Evolutionary conservation across 164 flowering plant species (phyloP), one percentile per base, ranked within the genome.

Genomic region (Euptelea pleiosperma): DNA sequence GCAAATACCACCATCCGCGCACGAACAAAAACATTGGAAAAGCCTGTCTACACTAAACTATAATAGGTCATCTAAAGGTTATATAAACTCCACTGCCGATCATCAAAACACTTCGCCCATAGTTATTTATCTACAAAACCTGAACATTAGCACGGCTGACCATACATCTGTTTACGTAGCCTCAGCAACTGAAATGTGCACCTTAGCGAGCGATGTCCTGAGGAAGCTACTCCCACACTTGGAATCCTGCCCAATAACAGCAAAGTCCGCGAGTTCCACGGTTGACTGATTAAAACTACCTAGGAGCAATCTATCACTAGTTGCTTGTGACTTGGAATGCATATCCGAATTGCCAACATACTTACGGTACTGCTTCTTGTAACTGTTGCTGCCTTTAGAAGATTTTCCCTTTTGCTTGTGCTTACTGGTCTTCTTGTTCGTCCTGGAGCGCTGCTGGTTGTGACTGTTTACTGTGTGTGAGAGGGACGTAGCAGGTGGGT

Each of bases 351-450:
- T 72, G 21, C 67, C 75, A 40, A 45, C 49, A 60, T 19, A 26
- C 64, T 60, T 74, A 0, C 72, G 67, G 39, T 58, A 62, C 43
- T 64, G 85, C 76, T 80, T 84, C 72, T 76, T 80, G 61, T 79
- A 81, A 42, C 63, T 80, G 52, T 62, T 63, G 52, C 70, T 59
- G 1, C 79, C 77, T 4, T 70, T 72, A 1, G 80, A 55, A 12
- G 81, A 71, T 50, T 73, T 82, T 22, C 82, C 81, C 63, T 77
- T 88, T 53, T 85, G 83, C 37, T 76, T 85, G 60, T 72, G 73
- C 77, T 83, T 82, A 41, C 80, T 80, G 33, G 67, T 73, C 66
- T 75, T 88, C 78, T 78, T 85, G 61, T 64, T 58, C 53, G 43
- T 26, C 52, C 44, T 70, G 19, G 71, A 57, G 45, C 58, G 74